Base-by-base conservation (phyloP, 2,329 filamentous ascomycete species). In the Geosmithia flava region DNA sequence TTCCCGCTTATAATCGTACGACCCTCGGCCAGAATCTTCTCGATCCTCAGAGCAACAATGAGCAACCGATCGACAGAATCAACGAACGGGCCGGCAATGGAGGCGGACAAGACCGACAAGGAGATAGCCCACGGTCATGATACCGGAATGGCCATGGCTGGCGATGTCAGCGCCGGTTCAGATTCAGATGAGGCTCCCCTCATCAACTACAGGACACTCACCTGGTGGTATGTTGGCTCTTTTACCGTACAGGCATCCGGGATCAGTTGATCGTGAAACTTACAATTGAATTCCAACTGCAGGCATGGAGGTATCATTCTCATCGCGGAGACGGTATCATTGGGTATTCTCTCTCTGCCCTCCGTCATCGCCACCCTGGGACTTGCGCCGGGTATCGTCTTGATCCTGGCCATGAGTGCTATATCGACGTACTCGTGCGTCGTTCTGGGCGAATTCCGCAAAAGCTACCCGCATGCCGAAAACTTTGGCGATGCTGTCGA, bases 341-440 rank as follows among this genome's bases (percentile, higher is more conserved):
- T 71, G n/a, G 68, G 68, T 1, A 69, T 71, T 60, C 84, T 88
- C 67, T 87, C 82, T 0, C 85, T 88, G 52, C 85, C 85, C 1
- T 85, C 81, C 58, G 86, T 84, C 0, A 81, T 88, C 58, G 82
- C 84, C 2, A 68, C 81, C 13, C 70, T 88, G 42, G 84, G 85
- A 3, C 71, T 88, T 15, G 81, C 83, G 2, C 84, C 84, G 0
- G 85, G 84, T n/a, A 67, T 89, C 48, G 76, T 87, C 51, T 60
- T 87, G 59, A 87, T 85, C 42, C 71, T 87, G 52, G 73, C 84
- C 23, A 75, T 69, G 47, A 68, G 83, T 44, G 74, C 81, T 16
- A 66, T 87, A 2, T 87, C 87, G 56, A 87, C 83, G 1, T 87
- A 69, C 54, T 70, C 69, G 0, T 68, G 84, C 13, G 57, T 69